phyloP scores from a whole-genome alignment of 1,284 basidiomycete genomes.

The Tylopilus sp. region DNA sequence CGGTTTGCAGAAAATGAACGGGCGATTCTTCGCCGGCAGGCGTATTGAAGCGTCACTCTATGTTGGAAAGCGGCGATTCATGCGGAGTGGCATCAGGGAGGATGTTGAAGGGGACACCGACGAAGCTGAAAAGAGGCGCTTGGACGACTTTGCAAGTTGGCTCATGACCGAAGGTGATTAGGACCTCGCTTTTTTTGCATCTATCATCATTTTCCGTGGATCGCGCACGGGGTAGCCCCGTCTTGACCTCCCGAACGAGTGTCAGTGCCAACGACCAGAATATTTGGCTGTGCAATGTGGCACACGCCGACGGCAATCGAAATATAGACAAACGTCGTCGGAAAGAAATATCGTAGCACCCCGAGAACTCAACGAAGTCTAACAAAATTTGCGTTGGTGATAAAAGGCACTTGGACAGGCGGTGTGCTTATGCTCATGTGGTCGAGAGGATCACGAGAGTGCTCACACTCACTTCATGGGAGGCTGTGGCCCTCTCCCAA shows the following conservation, averaged over 20 bases:
- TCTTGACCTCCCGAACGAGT: background rate
- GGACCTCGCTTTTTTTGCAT: background rate
- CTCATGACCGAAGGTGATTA: constrained; percentile 73
- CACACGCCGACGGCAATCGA: too few relatives aligned
- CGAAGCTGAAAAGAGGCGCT: constrained; percentile 74
- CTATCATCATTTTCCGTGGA: constrained; percentile 1
- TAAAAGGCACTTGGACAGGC: too few relatives aligned
- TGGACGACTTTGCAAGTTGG: constrained; percentile 89
- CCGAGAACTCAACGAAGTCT: too few relatives aligned
- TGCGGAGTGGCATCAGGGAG: constrained; percentile 62
- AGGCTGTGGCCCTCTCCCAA: background rate
- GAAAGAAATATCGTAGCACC: too few relatives aligned
- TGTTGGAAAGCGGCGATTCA: constrained; percentile 78
- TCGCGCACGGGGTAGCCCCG: background rate
- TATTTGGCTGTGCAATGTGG: too few relatives aligned
- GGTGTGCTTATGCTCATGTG: too few relatives aligned
- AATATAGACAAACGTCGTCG: too few relatives aligned
- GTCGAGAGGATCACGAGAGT: too few relatives aligned
- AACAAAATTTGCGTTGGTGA: too few relatives aligned
- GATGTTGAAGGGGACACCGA: constrained; percentile 61
- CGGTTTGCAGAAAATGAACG: constrained; percentile 83
- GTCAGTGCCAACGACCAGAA: too few relatives aligned
- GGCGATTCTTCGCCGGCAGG: constrained; percentile 87
- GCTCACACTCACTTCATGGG: background rate
- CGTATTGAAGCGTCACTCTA: constrained; percentile 80